Evolutionary conservation across 495 filamentous ascomycete genomes (phyloP).

Genomic region (Astrothelium macrocarpum): DNA sequence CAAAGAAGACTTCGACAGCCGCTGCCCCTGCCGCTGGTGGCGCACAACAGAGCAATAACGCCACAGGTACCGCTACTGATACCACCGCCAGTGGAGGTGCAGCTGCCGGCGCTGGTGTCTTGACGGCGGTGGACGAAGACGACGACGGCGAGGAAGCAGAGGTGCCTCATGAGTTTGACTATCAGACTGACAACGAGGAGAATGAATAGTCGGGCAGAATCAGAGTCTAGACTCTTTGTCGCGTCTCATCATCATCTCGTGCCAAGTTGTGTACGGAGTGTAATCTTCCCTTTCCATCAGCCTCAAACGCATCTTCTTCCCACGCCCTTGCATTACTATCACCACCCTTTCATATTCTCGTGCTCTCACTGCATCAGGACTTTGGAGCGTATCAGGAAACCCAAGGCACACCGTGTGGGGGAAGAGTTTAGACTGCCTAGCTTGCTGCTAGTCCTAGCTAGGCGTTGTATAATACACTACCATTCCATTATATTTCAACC

Average conservation of each 20-base stretch:
- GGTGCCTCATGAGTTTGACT: slow-evolving; percentile 73
- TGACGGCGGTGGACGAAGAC: slow-evolving; percentile 81
- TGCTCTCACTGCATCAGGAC: neutral
- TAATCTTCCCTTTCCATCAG: neutral
- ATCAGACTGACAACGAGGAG: slow-evolving; percentile 65
- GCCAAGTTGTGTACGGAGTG: neutral
- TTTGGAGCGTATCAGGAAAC: neutral
- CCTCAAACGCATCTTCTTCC: neutral
- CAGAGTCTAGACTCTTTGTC: neutral
- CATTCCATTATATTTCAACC: neutral
- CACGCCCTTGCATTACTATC: neutral
- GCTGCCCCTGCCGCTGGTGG: slow-evolving; percentile 21
- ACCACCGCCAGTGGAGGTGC: slow-evolving; percentile 43
- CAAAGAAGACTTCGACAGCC: slow-evolving; percentile 50
- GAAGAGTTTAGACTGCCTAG: slow-evolving; percentile 1
- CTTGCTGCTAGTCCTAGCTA: neutral
- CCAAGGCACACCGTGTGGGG: neutral
- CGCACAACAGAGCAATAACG: slow-evolving; percentile 23
- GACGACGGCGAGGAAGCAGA: slow-evolving; percentile 76
- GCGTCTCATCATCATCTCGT: neutral
- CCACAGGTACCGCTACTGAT: slow-evolving; percentile 13
- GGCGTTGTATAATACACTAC: slow-evolving; percentile 6
- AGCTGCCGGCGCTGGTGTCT: slow-evolving; percentile 64
- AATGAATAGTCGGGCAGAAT: slow-evolving; percentile 37
- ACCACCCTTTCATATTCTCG: neutral